Evolutionary conservation across 148 eudicot genomes (phyloP), one percentile per base, ranked within the genome.

Genomic region (Cornus suecica): DNA sequence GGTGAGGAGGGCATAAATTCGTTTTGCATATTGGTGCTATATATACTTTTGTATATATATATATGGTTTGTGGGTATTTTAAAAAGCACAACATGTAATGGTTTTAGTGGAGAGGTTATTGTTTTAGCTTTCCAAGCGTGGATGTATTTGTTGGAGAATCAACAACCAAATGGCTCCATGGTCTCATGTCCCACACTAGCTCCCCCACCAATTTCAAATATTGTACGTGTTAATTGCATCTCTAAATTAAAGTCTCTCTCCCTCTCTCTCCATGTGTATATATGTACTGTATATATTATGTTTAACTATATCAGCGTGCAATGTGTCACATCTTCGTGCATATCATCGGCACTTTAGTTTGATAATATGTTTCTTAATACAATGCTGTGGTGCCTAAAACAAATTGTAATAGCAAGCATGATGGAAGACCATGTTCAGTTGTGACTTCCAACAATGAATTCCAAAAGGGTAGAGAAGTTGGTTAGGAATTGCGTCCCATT

Each of bases 131-230:
- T 89, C 76, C 83, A 89, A 89, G 97, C 94, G 97, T 92, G 94
- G 85, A 76, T 86, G 80, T 78, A 82, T 89, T 87, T 83, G 94
- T 92, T 89, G 97, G 93, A 86, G 91, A 86, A 86, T 90, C 93
- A 88, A 90, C 91, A 86, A 84, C 82, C 82, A 82, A 77, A 79
- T 83, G 79, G 81, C 87, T 86, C 80, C 89, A 86, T 86, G 78
- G 74, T 71, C 80, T 80, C 18, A 78, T 77, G 81, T 27, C 89
- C 90, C 89, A 75, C 80, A 73, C 73, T n/a, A n/a, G n/a, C n/a
- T 65, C 68, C 37, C 70, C 79, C 85, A 69, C 80, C 84, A 74
- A 73, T 24, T 67, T 62, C 32, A 73, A 13, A 48, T 48, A 48
- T 48, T n/a, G n/a, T n/a, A n/a, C n/a, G 20, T 48, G 18, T 48